Conservation (phyloP, 768 basidiomycete species). For the Russula sp. region DNA sequence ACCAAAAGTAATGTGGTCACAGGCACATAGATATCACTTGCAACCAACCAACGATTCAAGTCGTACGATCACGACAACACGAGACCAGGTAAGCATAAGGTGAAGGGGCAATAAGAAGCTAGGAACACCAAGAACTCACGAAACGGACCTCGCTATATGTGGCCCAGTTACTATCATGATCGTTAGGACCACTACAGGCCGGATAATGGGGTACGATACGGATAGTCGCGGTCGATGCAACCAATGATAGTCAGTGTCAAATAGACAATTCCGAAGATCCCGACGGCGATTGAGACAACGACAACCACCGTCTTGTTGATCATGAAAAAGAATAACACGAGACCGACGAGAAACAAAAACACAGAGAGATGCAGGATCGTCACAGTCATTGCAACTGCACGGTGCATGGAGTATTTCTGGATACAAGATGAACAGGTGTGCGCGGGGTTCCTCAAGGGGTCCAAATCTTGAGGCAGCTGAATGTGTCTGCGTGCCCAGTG, state of each 20-base stretch:
- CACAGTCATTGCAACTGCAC: conserved; percentile 36
- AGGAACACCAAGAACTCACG: too few relatives aligned
- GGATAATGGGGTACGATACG: conserved; percentile 9
- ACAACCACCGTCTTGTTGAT: conserved; percentile 12
- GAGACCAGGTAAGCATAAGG: too few relatives aligned
- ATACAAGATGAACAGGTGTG: conserved; percentile 27
- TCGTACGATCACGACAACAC: too few relatives aligned
- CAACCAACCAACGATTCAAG: too few relatives aligned
- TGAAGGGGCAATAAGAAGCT: too few relatives aligned
- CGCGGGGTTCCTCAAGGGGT: conserved; percentile 28
- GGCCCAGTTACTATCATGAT: neutral
- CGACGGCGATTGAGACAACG: neutral
- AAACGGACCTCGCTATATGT: too few relatives aligned
- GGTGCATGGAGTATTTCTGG: neutral
- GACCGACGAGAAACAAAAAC: conserved; percentile 42
- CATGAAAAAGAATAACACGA: conserved; percentile 38
- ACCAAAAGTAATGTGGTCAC: too few relatives aligned
- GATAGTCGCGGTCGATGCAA: neutral
- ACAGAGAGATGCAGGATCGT: conserved; percentile 42
- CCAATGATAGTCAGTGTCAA: neutral
- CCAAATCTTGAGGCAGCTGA: conserved; percentile 24
- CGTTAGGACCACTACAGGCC: neutral
- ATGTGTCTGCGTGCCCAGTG: conserved; percentile 16
- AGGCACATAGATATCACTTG: too few relatives aligned
- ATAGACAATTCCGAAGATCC: neutral